These are phyloP conservation scores for Ceratobasidium sp. DNA, from an alignment of 1,284 basidiomycete species.

Conservation along the genomic window DNA sequence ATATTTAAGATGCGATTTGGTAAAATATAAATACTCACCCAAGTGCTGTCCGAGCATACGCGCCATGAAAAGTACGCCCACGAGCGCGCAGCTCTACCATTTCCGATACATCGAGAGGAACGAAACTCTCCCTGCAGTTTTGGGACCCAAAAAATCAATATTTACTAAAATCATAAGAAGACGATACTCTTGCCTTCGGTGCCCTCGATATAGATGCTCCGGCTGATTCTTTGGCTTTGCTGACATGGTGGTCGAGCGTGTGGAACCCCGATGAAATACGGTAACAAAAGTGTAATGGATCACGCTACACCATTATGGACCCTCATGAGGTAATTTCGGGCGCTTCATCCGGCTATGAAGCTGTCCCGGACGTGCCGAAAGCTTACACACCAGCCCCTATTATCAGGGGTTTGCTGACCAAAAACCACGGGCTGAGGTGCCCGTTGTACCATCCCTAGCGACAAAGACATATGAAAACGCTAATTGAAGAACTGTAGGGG, in stretches of 20 bases:
- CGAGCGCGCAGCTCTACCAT: slow-evolving; percentile 78
- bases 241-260: not conserved
- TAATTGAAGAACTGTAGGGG: not conserved
- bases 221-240: slow-evolving; percentile 9
- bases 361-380: slow-evolving; percentile 20
- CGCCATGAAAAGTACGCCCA: slow-evolving; percentile 84
- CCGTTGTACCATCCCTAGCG: slow-evolving; percentile 5
- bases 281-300: not conserved
- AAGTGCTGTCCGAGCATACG: slow-evolving; percentile 81
- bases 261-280: not conserved
- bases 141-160: not conserved
- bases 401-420: slow-evolving; percentile 11
- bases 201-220: slow-evolving; percentile 47
- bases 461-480: slow-evolving; percentile 6
- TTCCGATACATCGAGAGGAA: slow-evolving; percentile 25
- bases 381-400: no score
- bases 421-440: not conserved
- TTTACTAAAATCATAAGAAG: slow-evolving; percentile 14
- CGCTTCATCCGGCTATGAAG: slow-evolving; percentile 22
- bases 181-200: slow-evolving; percentile 45
- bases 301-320: not conserved
- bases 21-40: slow-evolving; percentile 54
- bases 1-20: not conserved
- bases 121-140: slow-evolving; percentile 30
- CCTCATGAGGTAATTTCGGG: not conserved